phyloP scores from a whole-genome alignment of 2,329 filamentous ascomycete species.

The Alternaria metachromatica region DNA sequence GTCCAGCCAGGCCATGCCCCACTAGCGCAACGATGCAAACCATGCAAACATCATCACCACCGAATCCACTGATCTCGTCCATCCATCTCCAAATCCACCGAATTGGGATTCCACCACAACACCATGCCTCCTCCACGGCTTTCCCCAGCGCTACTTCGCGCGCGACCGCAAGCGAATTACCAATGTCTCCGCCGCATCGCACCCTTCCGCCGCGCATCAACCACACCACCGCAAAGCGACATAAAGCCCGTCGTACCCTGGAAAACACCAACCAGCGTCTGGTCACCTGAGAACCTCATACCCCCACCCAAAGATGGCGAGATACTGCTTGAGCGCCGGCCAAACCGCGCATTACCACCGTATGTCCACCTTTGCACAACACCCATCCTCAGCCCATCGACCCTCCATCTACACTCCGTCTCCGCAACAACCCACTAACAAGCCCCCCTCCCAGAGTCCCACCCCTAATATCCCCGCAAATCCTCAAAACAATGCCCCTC shows the following conservation, averaged over 20 bases:
- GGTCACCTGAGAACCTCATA: constrained; percentile 47
- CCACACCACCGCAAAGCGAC: constrained; percentile 18
- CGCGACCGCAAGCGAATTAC: constrained; percentile 25
- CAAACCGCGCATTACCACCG: constrained; percentile 46
- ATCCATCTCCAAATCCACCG: constrained; percentile 4
- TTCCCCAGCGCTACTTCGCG: constrained; percentile 27
- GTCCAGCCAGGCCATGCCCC: constrained; percentile 7
- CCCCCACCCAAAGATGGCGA: constrained; percentile 47
- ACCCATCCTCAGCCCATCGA: not conserved
- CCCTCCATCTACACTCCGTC: not conserved
- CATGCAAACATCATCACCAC: constrained; percentile 28
- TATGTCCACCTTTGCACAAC: constrained; percentile 19
- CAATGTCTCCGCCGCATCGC: constrained; percentile 33
- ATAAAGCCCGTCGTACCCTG: constrained; percentile 42
- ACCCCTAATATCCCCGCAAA: constrained; percentile 41
- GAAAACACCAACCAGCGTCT: constrained; percentile 49
- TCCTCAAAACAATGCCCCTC: constrained; percentile 72
- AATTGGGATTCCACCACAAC: constrained; percentile 12
- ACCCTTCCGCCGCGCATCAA: constrained; percentile 31
- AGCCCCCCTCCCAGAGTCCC: constrained; percentile 31
- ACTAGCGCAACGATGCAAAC: constrained; percentile 22
- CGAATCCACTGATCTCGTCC: constrained; percentile 28
- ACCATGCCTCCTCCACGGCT: constrained; percentile 41
- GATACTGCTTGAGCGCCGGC: constrained; percentile 39
- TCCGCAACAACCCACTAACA: not conserved